Base-by-base conservation (phyloP, 208 protist genomes). In the Trypanosoma boissoni region DNA sequence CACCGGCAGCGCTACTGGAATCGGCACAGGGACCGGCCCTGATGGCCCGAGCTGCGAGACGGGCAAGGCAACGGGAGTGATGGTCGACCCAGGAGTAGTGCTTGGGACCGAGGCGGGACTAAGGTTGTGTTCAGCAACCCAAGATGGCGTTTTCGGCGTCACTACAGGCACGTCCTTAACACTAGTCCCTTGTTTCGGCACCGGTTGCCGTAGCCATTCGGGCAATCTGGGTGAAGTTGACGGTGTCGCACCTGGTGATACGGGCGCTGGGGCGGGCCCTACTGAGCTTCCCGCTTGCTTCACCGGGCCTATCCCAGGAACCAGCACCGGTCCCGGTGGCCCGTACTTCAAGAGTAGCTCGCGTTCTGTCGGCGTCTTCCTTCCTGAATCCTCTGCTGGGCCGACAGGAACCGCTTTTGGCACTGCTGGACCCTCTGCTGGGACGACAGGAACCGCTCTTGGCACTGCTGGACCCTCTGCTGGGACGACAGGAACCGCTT, bases 341-440 rank as follows among this genome's bases (percentile, higher is more conserved):
- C 57, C 70, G 46, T 71, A 66, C 58, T 76, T 76, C 45, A 44
- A 37, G 18, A 60, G 23, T 16, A 60, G 28, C 23, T 5, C 31
- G 1, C 51, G 31, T 42, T n/a, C 48, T 36, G 37, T 52, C 37
- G 44, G 1, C 4, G 61, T 6, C 16, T 23, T 20, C 24, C 39
- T n/a, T n/a, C n/a, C n/a, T n/a, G n/a, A n/a, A n/a, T n/a, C n/a
- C n/a, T n/a, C n/a, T n/a, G n/a, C n/a, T n/a, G n/a, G n/a, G n/a
- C n/a, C n/a, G n/a, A n/a, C 31, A 6, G 39, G 14, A 9, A 39
- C 37, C 5, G 9, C 10, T 46, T 24, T 0, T 21, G 28, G 16
- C 32, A 27, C 18, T 12, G 43, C 1, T 31, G 28, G 10, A 21
- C 5, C 7, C 9, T 5, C 3, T 52, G 39, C 24, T 53, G 5